Evolutionary conservation across 2,329 filamentous ascomycete species (phyloP).

Genomic region (Malbranchea zuffiana): DNA sequence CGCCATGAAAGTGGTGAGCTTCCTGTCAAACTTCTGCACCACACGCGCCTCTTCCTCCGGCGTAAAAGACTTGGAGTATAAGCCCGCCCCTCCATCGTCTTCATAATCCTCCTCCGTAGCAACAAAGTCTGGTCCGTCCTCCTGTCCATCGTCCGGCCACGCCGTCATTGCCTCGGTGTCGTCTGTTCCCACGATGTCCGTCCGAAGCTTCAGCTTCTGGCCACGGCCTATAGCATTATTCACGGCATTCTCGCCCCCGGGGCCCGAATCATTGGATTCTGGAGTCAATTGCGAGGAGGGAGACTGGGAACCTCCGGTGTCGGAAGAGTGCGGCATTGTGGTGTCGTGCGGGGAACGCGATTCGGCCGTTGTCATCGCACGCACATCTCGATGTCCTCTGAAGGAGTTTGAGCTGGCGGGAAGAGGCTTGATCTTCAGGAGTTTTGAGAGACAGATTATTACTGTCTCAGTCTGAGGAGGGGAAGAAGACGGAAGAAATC

Average conservation of each 20-base stretch:
- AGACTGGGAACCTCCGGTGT: constrained; percentile 8
- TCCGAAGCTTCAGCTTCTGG: constrained; percentile 23
- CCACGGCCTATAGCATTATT: constrained; percentile 7
- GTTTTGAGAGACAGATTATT: no score
- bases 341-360: neutral
- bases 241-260: constrained; percentile 11
- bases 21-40: constrained; percentile 63
- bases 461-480: no score
- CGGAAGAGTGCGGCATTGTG: constrained; percentile 8
- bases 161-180: constrained; percentile 10
- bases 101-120: constrained; percentile 10
- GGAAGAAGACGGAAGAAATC: no score
- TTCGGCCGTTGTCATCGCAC: constrained; percentile 4
- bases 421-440: no score
- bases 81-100: constrained; percentile 1
- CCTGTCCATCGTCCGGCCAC: constrained; percentile 5
- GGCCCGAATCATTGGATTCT: constrained; percentile 22
- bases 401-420: no score
- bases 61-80: constrained; percentile 28
- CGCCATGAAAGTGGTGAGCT: constrained; percentile 69
- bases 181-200: constrained; percentile 21
- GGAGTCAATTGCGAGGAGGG: constrained; percentile 24
- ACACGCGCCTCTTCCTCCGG: constrained; percentile 62
- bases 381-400: constrained; percentile 5
- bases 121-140: no score